A percentile compares a stretch with the other conserved stretches of the same genome.
Conservation (phyloP, 768 basidiomycete genomes). For the Mycena olivaceomarginata region DNA sequence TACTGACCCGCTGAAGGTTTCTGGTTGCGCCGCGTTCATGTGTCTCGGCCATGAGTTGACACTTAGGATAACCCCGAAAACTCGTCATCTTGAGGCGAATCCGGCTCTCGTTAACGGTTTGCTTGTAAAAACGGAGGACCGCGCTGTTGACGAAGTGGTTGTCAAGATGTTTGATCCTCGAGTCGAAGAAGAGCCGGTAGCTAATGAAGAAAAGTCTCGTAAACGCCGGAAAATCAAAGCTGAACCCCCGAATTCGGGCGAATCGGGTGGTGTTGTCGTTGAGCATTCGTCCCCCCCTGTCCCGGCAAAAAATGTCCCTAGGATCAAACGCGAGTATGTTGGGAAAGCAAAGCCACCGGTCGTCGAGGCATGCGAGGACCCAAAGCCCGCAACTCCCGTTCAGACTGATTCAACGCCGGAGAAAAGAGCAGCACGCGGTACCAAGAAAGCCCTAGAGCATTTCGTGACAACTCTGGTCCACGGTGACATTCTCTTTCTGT, state of each 20-base stretch:
- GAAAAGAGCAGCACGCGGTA: background rate
- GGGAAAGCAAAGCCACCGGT: background rate
- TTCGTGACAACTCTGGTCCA: constrained; percentile 63
- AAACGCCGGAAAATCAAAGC: constrained; percentile 13
- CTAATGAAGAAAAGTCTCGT: background rate
- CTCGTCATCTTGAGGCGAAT: background rate
- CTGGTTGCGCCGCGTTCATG: constrained; percentile 31
- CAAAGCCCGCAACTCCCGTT: background rate
- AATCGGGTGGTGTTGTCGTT: background rate
- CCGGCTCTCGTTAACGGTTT: background rate
- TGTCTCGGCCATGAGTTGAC: constrained; percentile 32
- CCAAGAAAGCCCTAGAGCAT: constrained; percentile 29
- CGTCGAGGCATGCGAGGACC: background rate
- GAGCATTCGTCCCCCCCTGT: background rate
- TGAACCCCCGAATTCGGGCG: no score
- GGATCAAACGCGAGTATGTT: background rate
- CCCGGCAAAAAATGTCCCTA: background rate
- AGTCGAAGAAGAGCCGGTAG: background rate
- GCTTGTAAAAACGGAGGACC: constrained; percentile 20
- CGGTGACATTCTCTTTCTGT: constrained; percentile 63
- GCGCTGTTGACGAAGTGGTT: background rate
- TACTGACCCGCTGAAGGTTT: constrained; percentile 1
- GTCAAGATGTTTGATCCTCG: background rate
- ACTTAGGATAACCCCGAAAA: constrained; percentile 31
- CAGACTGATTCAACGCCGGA: background rate